Base-by-base conservation (phyloP, 2,329 filamentous ascomycete species). In the Albifimbria verrucaria region DNA sequence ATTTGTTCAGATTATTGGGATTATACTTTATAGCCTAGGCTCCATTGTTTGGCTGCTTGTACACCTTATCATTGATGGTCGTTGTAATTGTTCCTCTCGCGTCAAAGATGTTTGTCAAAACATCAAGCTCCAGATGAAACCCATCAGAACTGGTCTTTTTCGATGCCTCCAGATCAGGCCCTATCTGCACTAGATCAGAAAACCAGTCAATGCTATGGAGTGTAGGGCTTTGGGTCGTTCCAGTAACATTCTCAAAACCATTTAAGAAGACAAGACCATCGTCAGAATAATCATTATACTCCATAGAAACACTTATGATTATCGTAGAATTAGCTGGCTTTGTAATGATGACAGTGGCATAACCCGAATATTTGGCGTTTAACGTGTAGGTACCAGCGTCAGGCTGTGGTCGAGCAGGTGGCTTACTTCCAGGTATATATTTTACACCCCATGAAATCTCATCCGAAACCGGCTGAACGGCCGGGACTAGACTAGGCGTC, bases 211-310 rank as follows among this genome's bases (percentile, higher is more conserved):
- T 41, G 17, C 57, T 32, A 50, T 63, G 65, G 7, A 52, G 41
- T 53, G 57, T 60, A 23, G 60, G 48, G n/a, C 62, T 65, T 18
- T 58, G 21, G 11, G 60, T 52, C 1, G 51, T 57, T 1, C 53
- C 43, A 1, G 65, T 69, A 3, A 73, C 68, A 9, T 66, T 65
- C 50, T 76, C 73, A 3, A 25, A 52, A 0, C 73, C 73, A 12
- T 65, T 56, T 1, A 75, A 54, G 5, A 69, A 56, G 36, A 66
- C 59, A 0, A 56, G 15, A 0, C 66, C 68, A 26, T 72, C 66
- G 44, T 75, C 68, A 1, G 71, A 72, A 57, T 61, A 76, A 55
- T 70, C 58, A 7, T 57, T 50, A 47, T 76, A 77, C 2, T 50
- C 55, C 3, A 72, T 69, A 0, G 63, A 61, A 4, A 75, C 62